Evolutionary conservation across 257 asterid species (phyloP).

Genomic region (Solanum chiquidenum): DNA sequence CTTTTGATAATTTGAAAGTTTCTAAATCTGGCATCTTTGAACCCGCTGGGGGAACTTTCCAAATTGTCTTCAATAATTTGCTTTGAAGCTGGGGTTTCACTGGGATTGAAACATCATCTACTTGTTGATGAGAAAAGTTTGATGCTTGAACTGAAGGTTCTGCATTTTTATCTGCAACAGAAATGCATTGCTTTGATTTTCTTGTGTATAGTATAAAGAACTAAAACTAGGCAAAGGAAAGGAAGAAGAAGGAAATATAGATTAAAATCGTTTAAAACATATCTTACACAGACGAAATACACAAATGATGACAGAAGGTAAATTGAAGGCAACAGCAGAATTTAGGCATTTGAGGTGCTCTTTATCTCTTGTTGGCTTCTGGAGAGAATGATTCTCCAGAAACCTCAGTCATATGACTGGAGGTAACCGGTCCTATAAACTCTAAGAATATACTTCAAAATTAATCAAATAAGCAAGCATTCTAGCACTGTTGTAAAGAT

Average conservation of each 20-base stretch:
- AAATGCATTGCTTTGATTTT: not conserved
- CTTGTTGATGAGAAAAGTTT: slow-evolving; percentile 25
- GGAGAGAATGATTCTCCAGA: not conserved
- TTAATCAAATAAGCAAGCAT: not conserved
- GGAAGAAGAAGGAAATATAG: not conserved
- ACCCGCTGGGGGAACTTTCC: slow-evolving; percentile 75
- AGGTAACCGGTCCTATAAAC: not conserved
- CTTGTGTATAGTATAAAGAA: not conserved
- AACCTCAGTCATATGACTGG: not conserved
- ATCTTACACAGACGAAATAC: not conserved
- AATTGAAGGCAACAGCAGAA: not conserved
- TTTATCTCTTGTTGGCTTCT: not conserved
- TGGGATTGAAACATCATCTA: slow-evolving; percentile 6
- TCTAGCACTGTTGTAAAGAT: not conserved
- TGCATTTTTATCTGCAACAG: slow-evolving; percentile 12
- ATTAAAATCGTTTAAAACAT: not conserved
- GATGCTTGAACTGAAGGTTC: slow-evolving; percentile 24
- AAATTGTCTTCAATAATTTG: slow-evolving; percentile 40
- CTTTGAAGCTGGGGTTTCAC: slow-evolving; percentile 13
- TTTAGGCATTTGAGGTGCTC: not conserved
- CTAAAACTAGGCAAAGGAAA: not conserved
- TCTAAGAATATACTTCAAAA: not conserved
- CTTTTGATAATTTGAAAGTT: slow-evolving; percentile 68
- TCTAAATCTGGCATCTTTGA: slow-evolving; percentile 74
- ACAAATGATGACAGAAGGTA: not conserved